Conservation (phyloP, 495 filamentous ascomycete genomes). For the Trichoderma orchidacearum region DNA sequence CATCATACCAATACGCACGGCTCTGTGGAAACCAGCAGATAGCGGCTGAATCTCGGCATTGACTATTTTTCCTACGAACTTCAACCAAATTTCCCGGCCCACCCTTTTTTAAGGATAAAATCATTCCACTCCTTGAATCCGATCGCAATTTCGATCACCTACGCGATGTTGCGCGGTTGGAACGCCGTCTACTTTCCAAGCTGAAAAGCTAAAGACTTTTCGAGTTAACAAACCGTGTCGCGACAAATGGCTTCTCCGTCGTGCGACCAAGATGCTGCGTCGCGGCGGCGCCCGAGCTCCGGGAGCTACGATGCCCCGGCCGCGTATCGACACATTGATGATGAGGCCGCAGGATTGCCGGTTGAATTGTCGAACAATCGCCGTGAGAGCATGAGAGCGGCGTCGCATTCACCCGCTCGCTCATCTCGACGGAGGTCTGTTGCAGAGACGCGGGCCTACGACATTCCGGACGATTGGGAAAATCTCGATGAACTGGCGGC, state of each 20-base stretch:
- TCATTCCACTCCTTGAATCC: neutral
- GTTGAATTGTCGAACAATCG: neutral
- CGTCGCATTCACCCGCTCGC: neutral
- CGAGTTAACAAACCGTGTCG: no score
- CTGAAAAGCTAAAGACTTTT: neutral
- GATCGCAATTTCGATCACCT: neutral
- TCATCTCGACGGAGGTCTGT: neutral
- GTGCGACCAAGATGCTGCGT: neutral
- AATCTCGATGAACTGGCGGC: constrained; percentile 25
- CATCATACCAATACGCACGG: no score
- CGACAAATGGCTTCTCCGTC: neutral
- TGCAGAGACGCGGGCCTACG: constrained; percentile 5
- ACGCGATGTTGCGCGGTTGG: neutral
- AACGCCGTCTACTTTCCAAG: neutral
- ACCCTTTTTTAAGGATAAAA: no score
- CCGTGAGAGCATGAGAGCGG: neutral
- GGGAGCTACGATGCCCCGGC: constrained; percentile 5
- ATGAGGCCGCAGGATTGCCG: neutral
- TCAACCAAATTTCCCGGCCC: no score
- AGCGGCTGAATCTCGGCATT: neutral
- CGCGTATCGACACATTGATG: constrained; percentile 7
- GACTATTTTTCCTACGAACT: neutral
- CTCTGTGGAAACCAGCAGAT: neutral
- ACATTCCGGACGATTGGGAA: constrained; percentile 20
- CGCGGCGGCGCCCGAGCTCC: neutral